A percentile compares a stretch with the other conserved stretches of the same genome.
phyloP scores from a whole-genome alignment of 129 eudicot species.

The Lactuca sativa region DNA sequence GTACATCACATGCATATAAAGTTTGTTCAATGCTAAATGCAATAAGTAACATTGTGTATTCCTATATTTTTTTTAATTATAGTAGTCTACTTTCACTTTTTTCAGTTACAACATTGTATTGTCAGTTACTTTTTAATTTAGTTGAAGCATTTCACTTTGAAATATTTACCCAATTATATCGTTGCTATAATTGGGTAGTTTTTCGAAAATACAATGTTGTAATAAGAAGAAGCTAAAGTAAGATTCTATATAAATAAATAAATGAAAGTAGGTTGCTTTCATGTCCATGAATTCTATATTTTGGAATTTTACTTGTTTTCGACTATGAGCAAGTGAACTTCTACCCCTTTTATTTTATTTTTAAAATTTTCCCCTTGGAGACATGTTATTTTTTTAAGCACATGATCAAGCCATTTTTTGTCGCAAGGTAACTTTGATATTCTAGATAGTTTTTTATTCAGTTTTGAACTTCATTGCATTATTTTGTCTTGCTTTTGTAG shows the following conservation, averaged over 20 bases:
- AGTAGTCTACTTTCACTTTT: no score
- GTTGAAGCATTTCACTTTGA: no score
- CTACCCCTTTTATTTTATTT: no score
- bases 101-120: background rate
- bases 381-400: background rate
- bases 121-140: no score
- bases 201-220: no score
- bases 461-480: conserved; percentile 3
- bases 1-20: no score
- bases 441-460: background rate
- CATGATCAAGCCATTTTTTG: background rate
- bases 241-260: no score
- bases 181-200: background rate
- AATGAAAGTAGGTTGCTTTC: conserved; percentile 56
- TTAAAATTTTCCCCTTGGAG: background rate
- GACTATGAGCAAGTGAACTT: conserved; percentile 68
- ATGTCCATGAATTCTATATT: conserved; percentile 89
- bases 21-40: no score
- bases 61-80: no score
- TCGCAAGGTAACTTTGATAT: background rate
- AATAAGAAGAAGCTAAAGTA: no score
- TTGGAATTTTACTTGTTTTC: conserved; percentile 92
- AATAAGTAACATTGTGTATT: no score
- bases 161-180: background rate
- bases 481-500: background rate